These are phyloP conservation scores for Tetrapisispora iriomotensis DNA, from an alignment of 805 yeast genomes.

Conservation along the genomic window DNA sequence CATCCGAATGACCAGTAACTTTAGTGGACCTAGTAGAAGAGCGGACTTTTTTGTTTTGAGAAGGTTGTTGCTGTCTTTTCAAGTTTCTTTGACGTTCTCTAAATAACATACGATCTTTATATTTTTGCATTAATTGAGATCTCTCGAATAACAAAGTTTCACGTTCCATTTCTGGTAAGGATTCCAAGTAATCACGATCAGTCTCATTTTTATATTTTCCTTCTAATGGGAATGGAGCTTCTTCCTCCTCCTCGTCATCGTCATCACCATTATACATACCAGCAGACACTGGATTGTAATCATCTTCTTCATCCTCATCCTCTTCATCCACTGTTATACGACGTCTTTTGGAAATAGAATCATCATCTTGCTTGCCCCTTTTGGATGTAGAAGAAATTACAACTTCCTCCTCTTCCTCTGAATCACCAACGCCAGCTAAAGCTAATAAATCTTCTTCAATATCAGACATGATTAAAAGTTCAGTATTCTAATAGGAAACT, in stretches of 20 bases:
- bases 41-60: constrained; percentile 16
- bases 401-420: constrained; percentile 30
- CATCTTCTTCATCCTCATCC: constrained; percentile 35
- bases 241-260: constrained; percentile 32
- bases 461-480: constrained; percentile 48
- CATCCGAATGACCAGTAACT: constrained; percentile 32
- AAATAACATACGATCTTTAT: constrained; percentile 71
- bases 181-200: constrained; percentile 55
- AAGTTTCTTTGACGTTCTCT: constrained; percentile 65
- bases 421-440: constrained; percentile 73
- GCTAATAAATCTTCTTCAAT: constrained; percentile 94
- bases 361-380: constrained; percentile 22
- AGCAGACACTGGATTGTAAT: constrained; percentile 28
- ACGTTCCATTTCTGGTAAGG: constrained; percentile 84
- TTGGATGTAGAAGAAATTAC: constrained; percentile 20
- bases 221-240: constrained; percentile 85
- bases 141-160: constrained; percentile 89
- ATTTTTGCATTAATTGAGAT: constrained; percentile 82
- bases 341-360: constrained; percentile 27
- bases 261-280: constrained; percentile 25
- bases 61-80: constrained; percentile 18
- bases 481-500: background rate
- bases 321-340: constrained; percentile 25
- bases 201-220: constrained; percentile 79
- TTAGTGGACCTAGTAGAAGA: constrained; percentile 30